A percentile compares a stretch with the other conserved stretches of the same genome.
Evolutionary conservation across 1,284 basidiomycete genomes (phyloP).

Genomic region (Ustilago lituana): DNA sequence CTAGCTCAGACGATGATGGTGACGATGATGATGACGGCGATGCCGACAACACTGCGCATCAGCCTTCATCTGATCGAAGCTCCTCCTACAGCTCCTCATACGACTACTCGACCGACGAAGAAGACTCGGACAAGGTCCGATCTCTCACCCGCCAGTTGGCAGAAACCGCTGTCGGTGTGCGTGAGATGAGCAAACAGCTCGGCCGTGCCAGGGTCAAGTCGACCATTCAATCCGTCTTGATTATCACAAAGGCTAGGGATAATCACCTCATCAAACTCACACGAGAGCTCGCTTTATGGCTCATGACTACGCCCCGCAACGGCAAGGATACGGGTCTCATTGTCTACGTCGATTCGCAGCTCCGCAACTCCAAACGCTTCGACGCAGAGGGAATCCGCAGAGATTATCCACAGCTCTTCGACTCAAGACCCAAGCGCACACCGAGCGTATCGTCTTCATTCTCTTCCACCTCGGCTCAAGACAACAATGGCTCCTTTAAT

Average conservation of each 20-base stretch:
- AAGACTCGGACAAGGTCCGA: slow-evolving; percentile 73
- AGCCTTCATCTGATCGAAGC: slow-evolving; percentile 23
- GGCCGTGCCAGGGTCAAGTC: slow-evolving; percentile 91
- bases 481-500: slow-evolving; percentile 27
- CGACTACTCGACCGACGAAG: slow-evolving; percentile 71
- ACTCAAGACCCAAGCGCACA: slow-evolving; percentile 64
- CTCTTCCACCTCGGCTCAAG: slow-evolving; percentile 34
- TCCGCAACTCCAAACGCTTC: slow-evolving; percentile 90
- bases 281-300: slow-evolving; percentile 79
- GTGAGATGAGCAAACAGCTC: slow-evolving; percentile 98
- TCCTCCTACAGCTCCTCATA: slow-evolving; percentile 42
- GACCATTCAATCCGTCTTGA: slow-evolving; percentile 89
- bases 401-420: slow-evolving; percentile 88
- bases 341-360: slow-evolving; percentile 89
- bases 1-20: slow-evolving; percentile 41
- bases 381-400: slow-evolving; percentile 87
- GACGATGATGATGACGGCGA: slow-evolving; percentile 35
- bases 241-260: slow-evolving; percentile 97
- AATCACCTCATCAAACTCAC: slow-evolving; percentile 95
- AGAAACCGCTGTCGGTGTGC: slow-evolving; percentile 93
- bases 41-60: slow-evolving; percentile 31
- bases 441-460: slow-evolving; percentile 36
- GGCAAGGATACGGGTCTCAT: slow-evolving; percentile 56
- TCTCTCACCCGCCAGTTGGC: slow-evolving; percentile 87
- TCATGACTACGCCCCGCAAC: slow-evolving; percentile 59